phyloP scores from a whole-genome alignment of 2,329 filamentous ascomycete species.

The Massarina eburnea region DNA sequence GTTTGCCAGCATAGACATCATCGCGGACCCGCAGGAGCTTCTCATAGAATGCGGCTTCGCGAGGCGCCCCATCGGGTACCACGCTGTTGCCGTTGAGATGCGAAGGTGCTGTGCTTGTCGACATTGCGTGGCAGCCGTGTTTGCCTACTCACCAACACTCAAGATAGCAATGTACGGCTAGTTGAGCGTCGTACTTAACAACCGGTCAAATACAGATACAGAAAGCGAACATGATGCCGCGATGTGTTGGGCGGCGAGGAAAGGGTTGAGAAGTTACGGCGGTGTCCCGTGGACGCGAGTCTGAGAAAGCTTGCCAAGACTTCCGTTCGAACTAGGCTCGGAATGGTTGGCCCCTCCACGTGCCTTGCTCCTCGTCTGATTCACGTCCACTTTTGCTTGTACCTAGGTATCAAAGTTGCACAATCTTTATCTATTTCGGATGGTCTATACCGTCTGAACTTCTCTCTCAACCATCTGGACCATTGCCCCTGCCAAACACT shows the following conservation, averaged over 20 bases:
- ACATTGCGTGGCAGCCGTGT: conserved; percentile 32
- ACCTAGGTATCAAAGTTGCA: too few relatives aligned
- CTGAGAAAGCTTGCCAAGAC: conserved; percentile 9
- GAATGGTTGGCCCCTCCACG: conserved; percentile 1
- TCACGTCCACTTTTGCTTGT: too few relatives aligned
- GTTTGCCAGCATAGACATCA: conserved; percentile 75
- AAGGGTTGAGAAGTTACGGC: conserved; percentile 23
- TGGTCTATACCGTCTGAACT: too few relatives aligned
- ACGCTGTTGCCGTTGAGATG: conserved; percentile 36
- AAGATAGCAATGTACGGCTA: conserved; percentile 16
- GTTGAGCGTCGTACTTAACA: conserved; percentile 16
- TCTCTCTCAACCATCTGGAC: too few relatives aligned
- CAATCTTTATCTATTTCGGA: too few relatives aligned
- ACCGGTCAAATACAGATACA: conserved; percentile 30
- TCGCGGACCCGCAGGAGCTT: conserved; percentile 82
- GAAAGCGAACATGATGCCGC: conserved; percentile 23
- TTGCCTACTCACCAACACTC: conserved; percentile 17
- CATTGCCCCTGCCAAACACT: too few relatives aligned
- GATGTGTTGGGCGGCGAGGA: conserved; percentile 17
- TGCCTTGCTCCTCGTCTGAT: background rate
- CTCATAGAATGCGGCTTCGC: conserved; percentile 62
- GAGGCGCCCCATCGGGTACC: conserved; percentile 40
- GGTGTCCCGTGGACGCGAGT: conserved; percentile 2
- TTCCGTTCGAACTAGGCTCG: conserved; percentile 3
- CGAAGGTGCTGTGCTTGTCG: conserved; percentile 30